These are phyloP conservation scores for Gautieria morchelliformis DNA, from an alignment of 768 basidiomycete species.

Conservation along the genomic window DNA sequence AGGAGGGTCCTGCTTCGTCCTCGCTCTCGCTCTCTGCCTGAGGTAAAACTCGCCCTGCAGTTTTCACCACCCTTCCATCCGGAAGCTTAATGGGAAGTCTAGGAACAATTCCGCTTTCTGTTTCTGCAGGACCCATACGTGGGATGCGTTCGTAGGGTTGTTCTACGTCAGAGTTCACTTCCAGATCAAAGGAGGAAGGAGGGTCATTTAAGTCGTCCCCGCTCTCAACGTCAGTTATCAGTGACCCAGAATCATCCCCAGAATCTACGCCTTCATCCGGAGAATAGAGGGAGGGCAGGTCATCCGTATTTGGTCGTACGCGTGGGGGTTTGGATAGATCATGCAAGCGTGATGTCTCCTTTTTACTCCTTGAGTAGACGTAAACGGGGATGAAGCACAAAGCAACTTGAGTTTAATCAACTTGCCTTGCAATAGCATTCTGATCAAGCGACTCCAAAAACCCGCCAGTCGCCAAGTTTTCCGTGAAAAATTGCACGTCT, in stretches of 20 bases:
- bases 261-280: slow-evolving; percentile 20
- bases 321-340: slow-evolving; percentile 50
- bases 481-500: slow-evolving; percentile 54
- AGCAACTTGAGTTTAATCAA: slow-evolving; percentile 1
- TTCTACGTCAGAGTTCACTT: slow-evolving; percentile 52
- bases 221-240: slow-evolving; percentile 23
- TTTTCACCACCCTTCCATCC: slow-evolving; percentile 65
- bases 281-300: slow-evolving; percentile 62
- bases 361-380: slow-evolving; percentile 58
- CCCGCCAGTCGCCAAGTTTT: slow-evolving; percentile 49
- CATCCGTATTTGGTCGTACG: slow-evolving; percentile 35
- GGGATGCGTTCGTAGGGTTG: slow-evolving; percentile 65
- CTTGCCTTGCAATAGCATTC: slow-evolving; percentile 72
- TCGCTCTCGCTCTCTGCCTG: slow-evolving; percentile 28
- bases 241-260: slow-evolving; percentile 19
- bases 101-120: slow-evolving; percentile 40
- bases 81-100: slow-evolving; percentile 82
- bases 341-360: slow-evolving; percentile 66
- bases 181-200: slow-evolving; percentile 10
- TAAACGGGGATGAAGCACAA: not conserved
- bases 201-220: slow-evolving; percentile 13
- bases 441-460: slow-evolving; percentile 70
- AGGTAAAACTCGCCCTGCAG: slow-evolving; percentile 27
- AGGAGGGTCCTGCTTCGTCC: slow-evolving; percentile 22
- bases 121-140: slow-evolving; percentile 41